phyloP scores from a whole-genome alignment of 768 basidiomycete species.

The Termitomyces sp. region DNA sequence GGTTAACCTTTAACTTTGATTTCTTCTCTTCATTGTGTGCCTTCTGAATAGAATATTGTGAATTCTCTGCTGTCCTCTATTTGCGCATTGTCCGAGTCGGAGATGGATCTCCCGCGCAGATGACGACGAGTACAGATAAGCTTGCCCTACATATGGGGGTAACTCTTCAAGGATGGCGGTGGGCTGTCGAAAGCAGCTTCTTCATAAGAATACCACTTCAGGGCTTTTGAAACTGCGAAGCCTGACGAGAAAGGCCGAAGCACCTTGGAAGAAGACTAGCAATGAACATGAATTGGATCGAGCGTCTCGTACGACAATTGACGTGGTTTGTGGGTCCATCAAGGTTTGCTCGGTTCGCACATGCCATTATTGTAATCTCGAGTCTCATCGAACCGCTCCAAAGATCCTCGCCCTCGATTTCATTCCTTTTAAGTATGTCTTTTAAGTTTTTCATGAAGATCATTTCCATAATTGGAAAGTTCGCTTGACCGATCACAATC shows the following conservation, averaged over 20 bases:
- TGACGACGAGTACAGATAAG: neutral
- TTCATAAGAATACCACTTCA: neutral
- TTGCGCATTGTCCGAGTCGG: neutral
- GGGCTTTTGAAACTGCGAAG: neutral
- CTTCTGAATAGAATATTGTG: neutral
- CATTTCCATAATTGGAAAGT: neutral
- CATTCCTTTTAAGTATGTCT: neutral
- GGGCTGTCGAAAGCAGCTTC: neutral
- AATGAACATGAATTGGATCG: neutral
- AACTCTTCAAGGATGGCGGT: neutral
- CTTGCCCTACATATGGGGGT: no score
- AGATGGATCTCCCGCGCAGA: neutral
- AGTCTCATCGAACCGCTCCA: neutral
- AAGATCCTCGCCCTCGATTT: neutral
- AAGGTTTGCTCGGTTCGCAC: neutral
- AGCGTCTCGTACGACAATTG: neutral
- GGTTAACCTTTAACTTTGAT: neutral
- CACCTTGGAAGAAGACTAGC: neutral
- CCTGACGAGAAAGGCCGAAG: neutral
- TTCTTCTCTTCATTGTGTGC: neutral
- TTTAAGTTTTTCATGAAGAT: neutral
- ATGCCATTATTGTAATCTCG: neutral
- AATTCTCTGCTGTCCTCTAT: neutral
- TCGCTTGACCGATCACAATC: slow-evolving; percentile 14
- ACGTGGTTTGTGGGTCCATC: neutral